These are phyloP conservation scores for Ustilago shanxiensis DNA, from an alignment of 1,284 basidiomycete genomes.

Conservation along the genomic window DNA sequence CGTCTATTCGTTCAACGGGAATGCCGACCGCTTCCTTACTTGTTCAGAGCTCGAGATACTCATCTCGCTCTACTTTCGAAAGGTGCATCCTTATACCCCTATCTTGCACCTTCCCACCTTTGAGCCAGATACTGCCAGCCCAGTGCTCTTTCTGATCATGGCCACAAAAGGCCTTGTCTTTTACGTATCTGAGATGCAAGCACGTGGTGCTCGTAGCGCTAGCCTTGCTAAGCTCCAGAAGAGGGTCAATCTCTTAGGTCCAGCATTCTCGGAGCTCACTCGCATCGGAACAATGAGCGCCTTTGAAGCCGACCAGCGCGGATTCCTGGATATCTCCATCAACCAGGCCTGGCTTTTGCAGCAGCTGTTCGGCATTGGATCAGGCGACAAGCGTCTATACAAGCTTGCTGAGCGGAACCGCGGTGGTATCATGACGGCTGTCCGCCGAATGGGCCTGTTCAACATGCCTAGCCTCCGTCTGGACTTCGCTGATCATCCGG, in stretches of 20 bases:
- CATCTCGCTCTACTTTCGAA: constrained; percentile 20
- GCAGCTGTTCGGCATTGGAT: constrained; percentile 29
- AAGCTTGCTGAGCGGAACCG: constrained; percentile 32
- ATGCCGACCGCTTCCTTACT: constrained; percentile 14
- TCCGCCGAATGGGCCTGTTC: constrained; percentile 22
- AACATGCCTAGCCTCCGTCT: constrained; percentile 8
- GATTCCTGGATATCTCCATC: constrained; percentile 23
- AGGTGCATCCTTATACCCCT: constrained; percentile 18
- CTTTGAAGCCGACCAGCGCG: constrained; percentile 29
- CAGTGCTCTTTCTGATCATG: constrained; percentile 23
- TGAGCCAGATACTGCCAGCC: constrained; percentile 13
- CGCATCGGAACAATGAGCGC: constrained; percentile 34
- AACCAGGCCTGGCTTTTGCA: constrained; percentile 26
- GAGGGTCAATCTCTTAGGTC: constrained; percentile 5
- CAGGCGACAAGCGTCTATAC: constrained; percentile 24
- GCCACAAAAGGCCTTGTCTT: constrained; percentile 26
- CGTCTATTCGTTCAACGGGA: constrained; percentile 21
- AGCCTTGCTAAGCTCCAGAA: constrained; percentile 17
- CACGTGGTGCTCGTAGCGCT: not conserved
- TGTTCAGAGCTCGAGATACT: constrained; percentile 19
- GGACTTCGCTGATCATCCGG: not conserved
- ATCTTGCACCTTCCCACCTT: constrained; percentile 23
- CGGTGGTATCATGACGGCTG: constrained; percentile 26
- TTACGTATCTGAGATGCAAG: constrained; percentile 17
- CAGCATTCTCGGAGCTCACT: constrained; percentile 28